Evolutionary conservation across 495 filamentous ascomycete species (phyloP), one percentile per base, ranked within the genome.

Genomic region (Alectoria sarmentosa): DNA sequence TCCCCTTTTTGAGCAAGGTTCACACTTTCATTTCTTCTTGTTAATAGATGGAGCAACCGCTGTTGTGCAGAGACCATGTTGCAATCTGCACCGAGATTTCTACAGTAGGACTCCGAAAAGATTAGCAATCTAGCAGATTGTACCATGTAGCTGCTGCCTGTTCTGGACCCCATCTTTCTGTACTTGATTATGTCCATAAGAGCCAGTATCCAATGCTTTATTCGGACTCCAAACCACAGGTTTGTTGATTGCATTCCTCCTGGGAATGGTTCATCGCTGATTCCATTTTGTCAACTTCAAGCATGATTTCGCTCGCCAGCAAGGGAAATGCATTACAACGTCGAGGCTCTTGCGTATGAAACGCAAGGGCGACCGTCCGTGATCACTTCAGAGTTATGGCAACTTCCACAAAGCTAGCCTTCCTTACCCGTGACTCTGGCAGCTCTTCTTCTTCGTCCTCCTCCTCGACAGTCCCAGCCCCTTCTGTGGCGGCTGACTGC

Each of bases 361-460:
- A 21, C 52, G 8, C 6, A 54, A 23, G 30, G 30, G 14, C 15
- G 1, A 21, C 14, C 28, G 26, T 21, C 34, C 17, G 30, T 15
- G 52, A 13, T 71, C 60, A 71, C 54, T 61, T 67, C 62, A 87
- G 73, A 56, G 75, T 77, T 39, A 91, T 78, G n/a, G 79, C 81
- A 61, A 89, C 78, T 67, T 90, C 85, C 38, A 91, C 77, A 63
- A 82, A 82, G 71, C 86, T 88, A 62, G 86, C 76, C 75, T 85
- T 86, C 69, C 90, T 74, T 0, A 85, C 84, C 70, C 84, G 74
- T 41, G 82, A 80, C 70, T 86, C 84, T 0, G 82, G 83, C 30
- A 85, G 67, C 57, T 89, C 86, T 46, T 62, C 63, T 17, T 49
- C 56, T 34, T 60, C 67, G 9, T 32, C 60, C 1, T 73, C 74